phyloP scores from a whole-genome alignment of 164 flowering plant species.

The Chimonanthus salicifolius region DNA sequence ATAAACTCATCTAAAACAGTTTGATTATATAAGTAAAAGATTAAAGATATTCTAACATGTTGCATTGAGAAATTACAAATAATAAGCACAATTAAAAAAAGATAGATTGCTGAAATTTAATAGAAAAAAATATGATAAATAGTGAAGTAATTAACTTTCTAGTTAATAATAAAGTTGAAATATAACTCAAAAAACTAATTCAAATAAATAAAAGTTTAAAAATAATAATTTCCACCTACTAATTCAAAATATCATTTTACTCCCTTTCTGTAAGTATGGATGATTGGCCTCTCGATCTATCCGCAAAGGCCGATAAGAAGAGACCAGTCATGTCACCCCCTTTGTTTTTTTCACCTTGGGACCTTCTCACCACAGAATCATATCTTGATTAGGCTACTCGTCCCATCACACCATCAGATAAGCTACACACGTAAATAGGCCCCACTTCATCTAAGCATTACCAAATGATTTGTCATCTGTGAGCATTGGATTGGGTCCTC shows the following conservation, averaged over 20 bases:
- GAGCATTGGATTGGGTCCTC: no score
- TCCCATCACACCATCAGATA: background rate
- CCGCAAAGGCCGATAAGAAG: background rate
- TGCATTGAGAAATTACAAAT: no score
- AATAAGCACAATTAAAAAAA: no score
- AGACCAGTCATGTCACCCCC: background rate
- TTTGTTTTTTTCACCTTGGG: constrained; percentile 7
- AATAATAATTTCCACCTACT: background rate
- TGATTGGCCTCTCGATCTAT: background rate
- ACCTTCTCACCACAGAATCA: constrained; percentile 7
- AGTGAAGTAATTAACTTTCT: background rate
- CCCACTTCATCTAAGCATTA: background rate
- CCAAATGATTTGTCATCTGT: background rate
- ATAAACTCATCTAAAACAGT: no score
- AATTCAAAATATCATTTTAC: background rate
- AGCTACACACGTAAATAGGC: constrained; percentile 2
- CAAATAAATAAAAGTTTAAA: background rate
- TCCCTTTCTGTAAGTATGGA: background rate
- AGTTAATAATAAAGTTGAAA: background rate
- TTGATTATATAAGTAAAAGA: no score
- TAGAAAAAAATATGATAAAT: background rate
- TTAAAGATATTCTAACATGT: no score
- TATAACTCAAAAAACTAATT: background rate
- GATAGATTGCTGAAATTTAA: background rate
- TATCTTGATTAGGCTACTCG: background rate